phyloP scores from a whole-genome alignment of 2,329 filamentous ascomycete genomes.

The Beauveria sp. region DNA sequence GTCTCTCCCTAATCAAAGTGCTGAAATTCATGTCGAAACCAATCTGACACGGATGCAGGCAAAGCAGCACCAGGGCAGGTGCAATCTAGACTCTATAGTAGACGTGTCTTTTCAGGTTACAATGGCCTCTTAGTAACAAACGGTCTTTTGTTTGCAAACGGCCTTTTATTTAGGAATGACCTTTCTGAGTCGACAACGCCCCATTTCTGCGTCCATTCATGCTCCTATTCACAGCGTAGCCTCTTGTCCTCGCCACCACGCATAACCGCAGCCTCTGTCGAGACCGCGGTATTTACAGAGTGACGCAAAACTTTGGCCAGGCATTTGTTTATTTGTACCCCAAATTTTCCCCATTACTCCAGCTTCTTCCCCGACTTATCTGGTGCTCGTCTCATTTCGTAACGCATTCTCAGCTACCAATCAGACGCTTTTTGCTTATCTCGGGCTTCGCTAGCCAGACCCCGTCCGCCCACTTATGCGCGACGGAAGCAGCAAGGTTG shows the following conservation, averaged over 20 bases:
- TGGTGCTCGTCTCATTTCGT: background rate
- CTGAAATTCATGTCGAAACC: too few species aligned
- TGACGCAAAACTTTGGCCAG: background rate
- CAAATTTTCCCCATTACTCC: constrained; percentile 2
- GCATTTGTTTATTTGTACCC: background rate
- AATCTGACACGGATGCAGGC: too few species aligned
- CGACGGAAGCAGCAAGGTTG: constrained; percentile 2
- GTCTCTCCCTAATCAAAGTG: too few species aligned
- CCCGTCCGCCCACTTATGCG: constrained; percentile 9
- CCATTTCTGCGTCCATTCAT: too few species aligned
- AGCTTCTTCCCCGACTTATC: background rate
- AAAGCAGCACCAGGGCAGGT: too few species aligned
- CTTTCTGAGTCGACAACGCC: too few species aligned
- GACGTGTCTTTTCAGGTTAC: too few species aligned
- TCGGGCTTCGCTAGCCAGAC: background rate
- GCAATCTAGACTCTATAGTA: too few species aligned
- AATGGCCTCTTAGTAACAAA: too few species aligned
- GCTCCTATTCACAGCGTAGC: too few species aligned
- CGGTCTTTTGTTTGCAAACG: too few species aligned
- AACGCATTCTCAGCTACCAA: background rate
- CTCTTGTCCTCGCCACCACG: background rate
- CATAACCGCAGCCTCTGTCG: background rate
- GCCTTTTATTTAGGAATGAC: too few species aligned
- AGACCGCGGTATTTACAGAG: background rate
- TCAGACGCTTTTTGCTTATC: constrained; percentile 7